phyloP scores from a whole-genome alignment of 345 rosid species.

The Aegle marmelos region DNA sequence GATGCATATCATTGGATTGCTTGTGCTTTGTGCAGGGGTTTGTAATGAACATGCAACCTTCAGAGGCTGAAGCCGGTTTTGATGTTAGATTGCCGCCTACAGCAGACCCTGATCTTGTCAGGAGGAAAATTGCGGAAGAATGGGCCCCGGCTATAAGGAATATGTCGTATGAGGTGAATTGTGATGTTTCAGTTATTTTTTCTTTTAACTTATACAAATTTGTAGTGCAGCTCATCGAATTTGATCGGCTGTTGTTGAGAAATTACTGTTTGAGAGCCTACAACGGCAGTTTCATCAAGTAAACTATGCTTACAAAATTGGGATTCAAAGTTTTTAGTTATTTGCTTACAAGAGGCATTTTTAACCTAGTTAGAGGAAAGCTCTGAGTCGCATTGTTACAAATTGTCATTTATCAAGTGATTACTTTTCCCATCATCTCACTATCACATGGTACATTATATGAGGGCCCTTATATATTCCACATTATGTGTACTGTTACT shows the following conservation, averaged over 20 bases:
- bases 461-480: no score
- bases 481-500: no score
- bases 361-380: no score
- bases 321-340: no score
- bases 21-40: constrained; percentile 47
- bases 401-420: no score
- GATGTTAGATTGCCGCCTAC: constrained; percentile 81
- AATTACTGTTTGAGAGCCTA: background rate
- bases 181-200: background rate
- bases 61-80: constrained; percentile 94
- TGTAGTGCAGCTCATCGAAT: background rate
- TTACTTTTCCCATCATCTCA: no score
- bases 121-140: constrained; percentile 66
- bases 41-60: constrained; percentile 94
- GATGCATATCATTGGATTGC: background rate
- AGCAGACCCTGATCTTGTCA: constrained; percentile 56
- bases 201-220: background rate
- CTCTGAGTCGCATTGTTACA: no score
- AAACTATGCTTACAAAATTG: background rate
- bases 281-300: background rate
- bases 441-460: no score
- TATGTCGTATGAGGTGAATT: constrained; percentile 62
- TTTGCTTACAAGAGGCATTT: no score
- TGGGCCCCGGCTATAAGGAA: constrained; percentile 88
- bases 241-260: background rate